Percentiles rank a stretch among this genome's conserved stretches.
Conservation (phyloP, 345 rosid genomes). For the Leavenworthia alabamica region DNA sequence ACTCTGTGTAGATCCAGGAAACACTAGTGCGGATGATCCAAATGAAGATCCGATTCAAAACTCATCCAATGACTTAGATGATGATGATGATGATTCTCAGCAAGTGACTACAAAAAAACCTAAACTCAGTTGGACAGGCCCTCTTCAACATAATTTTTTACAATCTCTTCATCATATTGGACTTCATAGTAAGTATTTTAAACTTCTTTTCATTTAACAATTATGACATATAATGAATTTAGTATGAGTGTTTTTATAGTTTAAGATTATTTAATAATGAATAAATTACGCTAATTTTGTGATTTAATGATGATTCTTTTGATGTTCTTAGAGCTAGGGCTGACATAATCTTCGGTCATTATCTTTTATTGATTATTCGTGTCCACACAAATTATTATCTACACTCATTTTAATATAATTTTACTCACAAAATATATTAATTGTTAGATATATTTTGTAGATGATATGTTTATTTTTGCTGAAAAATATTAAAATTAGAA, state of each 20-base stretch:
- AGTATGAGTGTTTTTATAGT: background rate
- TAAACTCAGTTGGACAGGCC: slow-evolving; percentile 48
- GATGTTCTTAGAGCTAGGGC: background rate
- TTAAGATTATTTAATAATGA: background rate
- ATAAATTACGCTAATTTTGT: background rate
- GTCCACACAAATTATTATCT: background rate
- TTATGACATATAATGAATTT: background rate
- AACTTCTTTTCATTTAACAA: background rate
- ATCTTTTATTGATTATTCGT: background rate
- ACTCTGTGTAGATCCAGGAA: background rate
- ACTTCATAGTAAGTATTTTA: slow-evolving; percentile 42
- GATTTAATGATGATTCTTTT: background rate
- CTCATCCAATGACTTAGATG: background rate
- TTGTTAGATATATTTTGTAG: background rate
- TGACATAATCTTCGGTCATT: background rate
- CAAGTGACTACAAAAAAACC: slow-evolving; percentile 21
- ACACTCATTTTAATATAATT: background rate
- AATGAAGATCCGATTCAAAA: background rate
- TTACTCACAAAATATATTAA: background rate
- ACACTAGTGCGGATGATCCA: background rate
- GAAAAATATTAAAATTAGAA: no score
- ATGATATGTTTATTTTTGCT: background rate
- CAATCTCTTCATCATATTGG: slow-evolving; percentile 43
- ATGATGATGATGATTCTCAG: background rate
- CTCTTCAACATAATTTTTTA: slow-evolving; percentile 42